Evolutionary conservation across 2,329 filamentous ascomycete species (phyloP).

Genomic region (Aschersonia sp.): DNA sequence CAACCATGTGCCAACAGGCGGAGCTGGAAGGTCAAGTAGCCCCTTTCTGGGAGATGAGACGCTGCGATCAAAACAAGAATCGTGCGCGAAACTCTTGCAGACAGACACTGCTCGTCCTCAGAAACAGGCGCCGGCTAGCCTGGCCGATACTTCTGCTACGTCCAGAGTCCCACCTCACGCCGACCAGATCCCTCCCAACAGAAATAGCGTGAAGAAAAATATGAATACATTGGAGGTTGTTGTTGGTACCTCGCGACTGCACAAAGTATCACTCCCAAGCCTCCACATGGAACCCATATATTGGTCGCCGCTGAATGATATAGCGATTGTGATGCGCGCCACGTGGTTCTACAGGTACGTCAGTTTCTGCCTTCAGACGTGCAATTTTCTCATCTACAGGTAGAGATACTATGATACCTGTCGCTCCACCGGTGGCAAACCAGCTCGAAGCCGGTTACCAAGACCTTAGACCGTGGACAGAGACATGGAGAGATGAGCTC

Average conservation of each 20-base stretch:
- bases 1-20: neutral
- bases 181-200: too few species aligned
- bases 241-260: conserved; percentile 79
- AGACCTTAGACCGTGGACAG: conserved; percentile 74
- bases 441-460: conserved; percentile 83
- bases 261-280: conserved; percentile 71
- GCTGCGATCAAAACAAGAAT: neutral
- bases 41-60: neutral
- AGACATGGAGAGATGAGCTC: conserved; percentile 86
- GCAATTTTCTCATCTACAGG: conserved; percentile 3
- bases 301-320: conserved; percentile 87
- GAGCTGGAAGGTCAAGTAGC: neutral
- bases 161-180: too few species aligned
- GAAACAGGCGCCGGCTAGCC: too few species aligned
- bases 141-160: too few species aligned
- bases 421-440: conserved; percentile 76
- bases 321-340: conserved; percentile 65
- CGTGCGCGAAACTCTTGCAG: neutral
- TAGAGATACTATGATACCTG: conserved; percentile 75
- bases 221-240: conserved; percentile 43
- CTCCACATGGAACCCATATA: conserved; percentile 93
- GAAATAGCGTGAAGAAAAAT: conserved; percentile 5
- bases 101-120: neutral
- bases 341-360: conserved; percentile 85
- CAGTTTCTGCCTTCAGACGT: neutral